Evolutionary conservation across 2,329 filamentous ascomycete genomes (phyloP).

Genomic region (Calonectria honghensis): DNA sequence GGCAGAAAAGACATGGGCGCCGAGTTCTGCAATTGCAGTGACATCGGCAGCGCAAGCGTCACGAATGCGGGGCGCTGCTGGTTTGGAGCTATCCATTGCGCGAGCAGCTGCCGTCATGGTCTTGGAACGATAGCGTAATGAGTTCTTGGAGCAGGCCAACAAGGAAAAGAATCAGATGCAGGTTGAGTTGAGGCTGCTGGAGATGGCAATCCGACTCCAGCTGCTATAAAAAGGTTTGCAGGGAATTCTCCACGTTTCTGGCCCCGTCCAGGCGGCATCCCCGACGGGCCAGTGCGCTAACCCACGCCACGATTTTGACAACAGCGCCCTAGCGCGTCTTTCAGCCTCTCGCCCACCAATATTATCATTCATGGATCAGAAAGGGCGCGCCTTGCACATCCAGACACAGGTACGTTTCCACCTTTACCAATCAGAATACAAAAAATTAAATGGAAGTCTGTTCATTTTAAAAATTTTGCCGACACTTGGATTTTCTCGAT

Average conservation of each 20-base stretch:
- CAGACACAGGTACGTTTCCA: neutral
- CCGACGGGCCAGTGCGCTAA: constrained; percentile 16
- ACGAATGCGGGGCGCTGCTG: constrained; percentile 15
- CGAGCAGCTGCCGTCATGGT: constrained; percentile 10
- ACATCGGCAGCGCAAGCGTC: constrained; percentile 33
- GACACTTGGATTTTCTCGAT: neutral
- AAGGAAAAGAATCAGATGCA: neutral
- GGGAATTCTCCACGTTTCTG: constrained; percentile 10
- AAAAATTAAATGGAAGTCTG: neutral
- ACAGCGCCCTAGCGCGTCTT: neutral
- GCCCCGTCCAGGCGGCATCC: neutral
- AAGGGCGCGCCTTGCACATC: neutral
- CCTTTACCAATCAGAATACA: neutral
- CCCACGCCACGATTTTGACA: neutral
- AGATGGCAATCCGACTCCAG: neutral
- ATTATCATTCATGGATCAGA: neutral
- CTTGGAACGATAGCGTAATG: neutral
- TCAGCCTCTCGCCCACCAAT: neutral
- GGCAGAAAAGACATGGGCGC: constrained; percentile 59
- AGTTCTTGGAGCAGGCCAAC: too few species aligned
- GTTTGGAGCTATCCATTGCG: neutral
- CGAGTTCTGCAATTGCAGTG: constrained; percentile 57
- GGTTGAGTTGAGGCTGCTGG: neutral
- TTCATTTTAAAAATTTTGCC: neutral
- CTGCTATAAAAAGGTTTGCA: constrained; percentile 6